phyloP scores from a whole-genome alignment of 1,284 basidiomycete species.

The Leccinum glutinopallens region DNA sequence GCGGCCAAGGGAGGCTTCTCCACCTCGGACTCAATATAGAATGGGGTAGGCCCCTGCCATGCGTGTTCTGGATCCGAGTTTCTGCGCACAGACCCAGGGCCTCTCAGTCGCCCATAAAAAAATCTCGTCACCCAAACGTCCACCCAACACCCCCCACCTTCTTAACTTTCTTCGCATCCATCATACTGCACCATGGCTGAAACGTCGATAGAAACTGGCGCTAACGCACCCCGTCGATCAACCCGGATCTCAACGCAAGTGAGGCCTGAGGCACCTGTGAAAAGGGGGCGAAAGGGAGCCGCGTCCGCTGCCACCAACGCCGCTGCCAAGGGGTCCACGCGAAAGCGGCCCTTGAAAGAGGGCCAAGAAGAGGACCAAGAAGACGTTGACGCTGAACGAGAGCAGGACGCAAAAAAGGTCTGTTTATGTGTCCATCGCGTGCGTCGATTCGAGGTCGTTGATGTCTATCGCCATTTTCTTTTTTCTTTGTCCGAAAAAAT shows the following conservation, averaged over 20 bases:
- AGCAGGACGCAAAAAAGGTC: slow-evolving; percentile 31
- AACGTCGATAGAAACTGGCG: slow-evolving; percentile 18
- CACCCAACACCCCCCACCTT: neutral
- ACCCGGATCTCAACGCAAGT: slow-evolving; percentile 47
- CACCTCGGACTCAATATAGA: slow-evolving; percentile 23
- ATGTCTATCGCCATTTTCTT: neutral
- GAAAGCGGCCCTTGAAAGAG: slow-evolving; percentile 30
- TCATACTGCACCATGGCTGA: slow-evolving; percentile 22
- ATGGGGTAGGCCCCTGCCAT: slow-evolving; percentile 23
- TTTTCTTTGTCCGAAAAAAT: neutral
- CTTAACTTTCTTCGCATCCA: neutral
- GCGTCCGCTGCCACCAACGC: slow-evolving; percentile 13
- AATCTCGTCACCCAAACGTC: slow-evolving; percentile 9
- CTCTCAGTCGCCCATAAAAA: slow-evolving; percentile 10
- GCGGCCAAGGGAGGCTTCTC: neutral
- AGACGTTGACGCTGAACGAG: slow-evolving; percentile 19
- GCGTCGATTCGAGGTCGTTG: neutral
- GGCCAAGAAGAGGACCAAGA: slow-evolving; percentile 23
- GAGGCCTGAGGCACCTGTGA: slow-evolving; percentile 34
- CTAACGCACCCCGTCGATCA: slow-evolving; percentile 45
- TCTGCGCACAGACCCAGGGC: slow-evolving; percentile 30
- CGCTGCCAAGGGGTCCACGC: slow-evolving; percentile 23
- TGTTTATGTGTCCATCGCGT: slow-evolving; percentile 8
- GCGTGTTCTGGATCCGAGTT: slow-evolving; percentile 21
- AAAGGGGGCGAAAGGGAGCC: slow-evolving; percentile 39